Percentiles rank a stretch among this genome's conserved stretches.
phyloP scores from a whole-genome alignment of 352 stramenopile species.

The Pythium rhizo-oryzae region DNA sequence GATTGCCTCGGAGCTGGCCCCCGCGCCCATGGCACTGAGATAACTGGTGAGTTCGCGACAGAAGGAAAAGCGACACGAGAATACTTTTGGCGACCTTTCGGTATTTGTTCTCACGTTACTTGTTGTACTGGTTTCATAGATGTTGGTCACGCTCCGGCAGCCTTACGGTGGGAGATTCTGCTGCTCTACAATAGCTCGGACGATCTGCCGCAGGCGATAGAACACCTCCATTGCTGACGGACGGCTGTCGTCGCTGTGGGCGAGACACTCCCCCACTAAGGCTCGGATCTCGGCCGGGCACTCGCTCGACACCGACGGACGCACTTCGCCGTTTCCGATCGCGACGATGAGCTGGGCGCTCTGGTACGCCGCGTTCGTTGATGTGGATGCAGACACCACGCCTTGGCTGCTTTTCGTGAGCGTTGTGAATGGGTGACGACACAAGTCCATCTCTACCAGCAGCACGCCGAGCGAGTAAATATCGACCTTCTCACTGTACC shows the following conservation, averaged over 20 bases:
- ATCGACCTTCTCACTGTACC: constrained; percentile 39
- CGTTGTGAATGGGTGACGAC: background rate
- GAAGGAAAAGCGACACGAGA: no score
- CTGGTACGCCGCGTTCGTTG: background rate
- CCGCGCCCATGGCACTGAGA: constrained; percentile 21
- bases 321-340: background rate
- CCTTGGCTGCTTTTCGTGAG: background rate
- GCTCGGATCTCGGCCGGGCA: background rate
- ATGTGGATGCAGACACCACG: background rate
- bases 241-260: background rate
- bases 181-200: no score
- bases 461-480: constrained; percentile 41
- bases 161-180: no score
- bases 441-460: constrained; percentile 19
- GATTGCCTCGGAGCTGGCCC: constrained; percentile 17
- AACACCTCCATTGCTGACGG: constrained; percentile 28
- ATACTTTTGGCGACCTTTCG: constrained; percentile 1
- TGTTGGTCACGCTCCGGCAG: no score
- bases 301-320: background rate
- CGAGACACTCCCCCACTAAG: background rate
- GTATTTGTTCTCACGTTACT: background rate
- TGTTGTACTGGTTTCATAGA: background rate
- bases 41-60: no score
- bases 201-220: constrained; percentile 23
- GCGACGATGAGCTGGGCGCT: background rate